Percentiles rank a stretch among this genome's conserved stretches.
Evolutionary conservation across 225 moss, liverwort and hornwort genomes (phyloP).

Genomic region (Straminergon stramineum): DNA sequence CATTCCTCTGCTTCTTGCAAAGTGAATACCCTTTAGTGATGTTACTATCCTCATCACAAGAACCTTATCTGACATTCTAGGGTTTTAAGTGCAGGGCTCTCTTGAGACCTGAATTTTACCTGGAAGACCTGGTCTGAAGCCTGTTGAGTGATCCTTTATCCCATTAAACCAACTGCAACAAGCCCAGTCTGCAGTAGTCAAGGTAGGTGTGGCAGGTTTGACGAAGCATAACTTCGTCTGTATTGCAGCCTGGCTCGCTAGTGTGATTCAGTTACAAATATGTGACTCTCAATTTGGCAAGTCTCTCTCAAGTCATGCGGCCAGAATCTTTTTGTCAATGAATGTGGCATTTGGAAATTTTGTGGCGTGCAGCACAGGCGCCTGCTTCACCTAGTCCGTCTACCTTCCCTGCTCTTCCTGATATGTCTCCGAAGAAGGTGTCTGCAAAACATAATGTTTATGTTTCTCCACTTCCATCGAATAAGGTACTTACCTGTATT

Average conservation of each 20-base stretch:
- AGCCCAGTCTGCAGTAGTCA: conserved; percentile 54
- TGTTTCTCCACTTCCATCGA: conserved; percentile 75
- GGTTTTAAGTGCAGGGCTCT: conserved; percentile 59
- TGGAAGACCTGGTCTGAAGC: conserved; percentile 56
- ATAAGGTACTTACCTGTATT: conserved; percentile 42
- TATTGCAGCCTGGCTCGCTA: conserved; percentile 18
- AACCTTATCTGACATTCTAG: conserved; percentile 48
- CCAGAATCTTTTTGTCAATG: not conserved
- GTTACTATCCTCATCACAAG: conserved; percentile 15
- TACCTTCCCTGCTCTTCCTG: conserved; percentile 71
- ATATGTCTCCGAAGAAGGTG: conserved; percentile 97
- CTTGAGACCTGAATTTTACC: conserved; percentile 58
- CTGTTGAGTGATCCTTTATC: conserved; percentile 42
- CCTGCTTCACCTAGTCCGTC: conserved; percentile 69
- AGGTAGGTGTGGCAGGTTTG: conserved; percentile 39
- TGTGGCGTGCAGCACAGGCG: conserved; percentile 43
- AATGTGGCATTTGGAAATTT: not conserved
- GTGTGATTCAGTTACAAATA: conserved; percentile 4
- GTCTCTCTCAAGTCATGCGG: not conserved
- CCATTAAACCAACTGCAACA: conserved; percentile 45
- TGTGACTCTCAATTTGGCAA: conserved; percentile 6
- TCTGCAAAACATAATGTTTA: conserved; percentile 86
- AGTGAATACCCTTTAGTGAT: conserved; percentile 28
- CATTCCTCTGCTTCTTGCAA: conserved; percentile 21
- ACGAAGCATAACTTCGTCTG: conserved; percentile 28